These are phyloP conservation scores for Trichomonas vaginalis DNA, from an alignment of 208 protist species.

Conservation along the genomic window DNA sequence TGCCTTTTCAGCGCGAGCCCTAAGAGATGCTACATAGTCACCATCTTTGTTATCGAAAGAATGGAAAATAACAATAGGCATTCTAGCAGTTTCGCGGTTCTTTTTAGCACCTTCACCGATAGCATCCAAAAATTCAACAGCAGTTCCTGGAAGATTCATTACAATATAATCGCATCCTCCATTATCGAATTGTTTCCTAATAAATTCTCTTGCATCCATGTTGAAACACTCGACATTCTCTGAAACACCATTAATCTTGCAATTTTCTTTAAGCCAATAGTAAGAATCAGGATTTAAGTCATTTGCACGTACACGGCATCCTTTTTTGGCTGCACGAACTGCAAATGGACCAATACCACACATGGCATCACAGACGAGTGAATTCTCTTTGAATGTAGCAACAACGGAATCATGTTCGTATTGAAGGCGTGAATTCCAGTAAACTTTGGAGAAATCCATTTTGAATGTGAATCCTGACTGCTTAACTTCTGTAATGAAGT, in stretches of 20 bases:
- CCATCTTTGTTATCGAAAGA: background rate
- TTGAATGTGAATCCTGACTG: constrained; percentile 71
- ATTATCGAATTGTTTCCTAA: constrained; percentile 48
- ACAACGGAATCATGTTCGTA: constrained; percentile 73
- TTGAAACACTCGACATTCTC: constrained; percentile 55
- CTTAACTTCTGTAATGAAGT: constrained; percentile 46
- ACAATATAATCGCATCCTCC: constrained; percentile 24
- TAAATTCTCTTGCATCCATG: constrained; percentile 73
- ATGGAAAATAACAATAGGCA: background rate
- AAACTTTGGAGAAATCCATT: constrained; percentile 82
- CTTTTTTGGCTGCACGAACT: constrained; percentile 64
- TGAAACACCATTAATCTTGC: constrained; percentile 57
- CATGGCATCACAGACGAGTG: constrained; percentile 74
- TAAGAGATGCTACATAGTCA: background rate
- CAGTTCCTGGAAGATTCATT: background rate
- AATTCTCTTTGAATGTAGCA: constrained; percentile 41
- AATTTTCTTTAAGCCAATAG: constrained; percentile 67
- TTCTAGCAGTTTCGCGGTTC: background rate
- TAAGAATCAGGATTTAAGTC: constrained; percentile 80
- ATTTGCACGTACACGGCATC: constrained; percentile 68
- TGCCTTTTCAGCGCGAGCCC: background rate
- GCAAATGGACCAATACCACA: constrained; percentile 88
- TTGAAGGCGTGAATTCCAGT: constrained; percentile 86
- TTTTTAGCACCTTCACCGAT: background rate
- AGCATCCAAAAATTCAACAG: background rate